Evolutionary conservation across 140 eudicot genomes (phyloP), one percentile per base, ranked within the genome.

Genomic region (Erigeron philadelphicus): DNA sequence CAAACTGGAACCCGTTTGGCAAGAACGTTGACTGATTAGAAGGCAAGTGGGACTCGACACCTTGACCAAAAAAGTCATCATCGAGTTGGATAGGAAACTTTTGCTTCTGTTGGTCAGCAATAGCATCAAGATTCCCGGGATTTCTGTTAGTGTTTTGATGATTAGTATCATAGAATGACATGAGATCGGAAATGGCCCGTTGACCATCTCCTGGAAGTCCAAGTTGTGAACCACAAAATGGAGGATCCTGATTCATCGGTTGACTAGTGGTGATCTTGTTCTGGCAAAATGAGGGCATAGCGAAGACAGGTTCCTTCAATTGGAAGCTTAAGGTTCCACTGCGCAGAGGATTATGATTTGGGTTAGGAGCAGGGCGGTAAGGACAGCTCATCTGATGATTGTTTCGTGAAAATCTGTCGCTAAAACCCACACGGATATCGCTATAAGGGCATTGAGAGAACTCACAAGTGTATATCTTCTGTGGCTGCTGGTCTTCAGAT

Each of bases 171-270:
- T 85, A 85, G 8, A 85, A 80, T 6, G 90, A 85, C 87, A 85
- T 80, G 13, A 82, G 87, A 35, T 82, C 85, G 47, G 81, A 71
- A 31, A 85, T 85, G 74, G 78, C 79, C 68, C 79, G 50, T 66
- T 85, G 87, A 59, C 85, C 90, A 25, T 85, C 87, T 64, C 81
- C 90, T 0, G 90, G 87, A 71, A 85, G 82, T 70, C 80, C 90
- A 68, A 80, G 75, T 41, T 65, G 74, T 19, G 84, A 56, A 44
- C 66, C 76, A 63, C 64, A 66, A 40, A 79, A 77, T 19, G 77
- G 73, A 23, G 70, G 72, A 41, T 71, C 72, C 53, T 78, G 80
- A 74, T 72, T 78, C 42, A 64, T 55, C 4, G 82, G 81, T 47
- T 64, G 87, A 75, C 79, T 68, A 0, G 83, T 21, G 52, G 70